Evolutionary conservation across 495 filamentous ascomycete genomes (phyloP).

Genomic region (Neurospora terricola): DNA sequence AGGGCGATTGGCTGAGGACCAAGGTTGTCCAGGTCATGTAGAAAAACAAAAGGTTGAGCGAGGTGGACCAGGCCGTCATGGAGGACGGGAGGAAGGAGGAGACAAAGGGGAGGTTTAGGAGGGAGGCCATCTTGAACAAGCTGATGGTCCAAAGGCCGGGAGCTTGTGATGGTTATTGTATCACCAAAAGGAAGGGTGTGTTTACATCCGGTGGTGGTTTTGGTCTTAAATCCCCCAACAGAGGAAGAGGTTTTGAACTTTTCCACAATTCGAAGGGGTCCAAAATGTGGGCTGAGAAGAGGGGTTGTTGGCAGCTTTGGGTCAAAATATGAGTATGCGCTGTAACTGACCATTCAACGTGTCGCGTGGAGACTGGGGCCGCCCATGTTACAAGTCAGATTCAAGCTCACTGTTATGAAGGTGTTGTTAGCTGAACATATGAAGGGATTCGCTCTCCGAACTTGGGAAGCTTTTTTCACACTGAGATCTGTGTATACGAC

Average conservation of each 20-base stretch:
- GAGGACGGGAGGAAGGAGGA: slow-evolving; percentile 50
- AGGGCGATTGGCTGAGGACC: slow-evolving; percentile 61
- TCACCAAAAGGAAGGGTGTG: background rate
- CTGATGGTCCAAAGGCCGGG: background rate
- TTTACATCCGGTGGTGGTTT: background rate
- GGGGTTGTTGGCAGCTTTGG: background rate
- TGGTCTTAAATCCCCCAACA: background rate
- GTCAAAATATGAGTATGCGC: background rate
- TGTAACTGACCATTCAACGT: background rate
- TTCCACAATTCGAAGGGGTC: background rate
- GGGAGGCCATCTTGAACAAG: slow-evolving; percentile 42
- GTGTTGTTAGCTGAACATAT: background rate
- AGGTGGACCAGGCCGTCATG: slow-evolving; percentile 59
- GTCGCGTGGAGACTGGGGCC: background rate
- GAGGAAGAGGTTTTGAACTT: too few relatives aligned
- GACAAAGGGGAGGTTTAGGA: slow-evolving; percentile 62
- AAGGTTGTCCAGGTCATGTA: slow-evolving; percentile 84
- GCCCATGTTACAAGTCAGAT: background rate
- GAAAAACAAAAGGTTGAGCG: slow-evolving; percentile 80
- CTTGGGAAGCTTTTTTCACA: background rate
- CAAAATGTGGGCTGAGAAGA: background rate
- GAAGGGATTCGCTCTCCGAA: background rate
- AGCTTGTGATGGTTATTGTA: background rate
- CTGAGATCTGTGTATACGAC: background rate
- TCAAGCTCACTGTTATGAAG: background rate